These are phyloP conservation scores for Trypanosoma brucei DNA, from an alignment of 208 protist genomes.

Conservation along the genomic window DNA sequence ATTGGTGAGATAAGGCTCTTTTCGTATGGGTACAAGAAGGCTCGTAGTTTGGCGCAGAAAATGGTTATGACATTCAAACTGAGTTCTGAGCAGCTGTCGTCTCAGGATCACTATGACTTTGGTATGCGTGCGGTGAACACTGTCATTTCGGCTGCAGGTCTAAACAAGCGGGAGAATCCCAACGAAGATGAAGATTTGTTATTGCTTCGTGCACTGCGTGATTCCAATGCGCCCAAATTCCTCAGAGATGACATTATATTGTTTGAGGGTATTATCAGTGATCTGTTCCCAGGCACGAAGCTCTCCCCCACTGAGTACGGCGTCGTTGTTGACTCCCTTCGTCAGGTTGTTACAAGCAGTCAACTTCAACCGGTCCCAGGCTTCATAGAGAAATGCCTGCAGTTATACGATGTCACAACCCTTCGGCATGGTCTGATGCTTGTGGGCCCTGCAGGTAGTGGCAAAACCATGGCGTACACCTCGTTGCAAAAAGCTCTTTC, in stretches of 20 bases:
- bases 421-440: slow-evolving; percentile 98
- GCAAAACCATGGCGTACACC: slow-evolving; percentile 94
- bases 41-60: slow-evolving; percentile 92
- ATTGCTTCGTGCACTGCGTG: slow-evolving; percentile 92
- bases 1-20: slow-evolving; percentile 98
- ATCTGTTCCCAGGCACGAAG: slow-evolving; percentile 96
- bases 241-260: slow-evolving; percentile 91
- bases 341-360: slow-evolving; percentile 43
- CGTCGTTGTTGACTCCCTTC: slow-evolving; percentile 79
- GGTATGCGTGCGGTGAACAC: slow-evolving; percentile 99
- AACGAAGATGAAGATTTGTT: slow-evolving; percentile 93
- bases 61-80: slow-evolving; percentile 98
- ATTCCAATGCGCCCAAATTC: slow-evolving; percentile 99
- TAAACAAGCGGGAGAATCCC: slow-evolving; percentile 92
- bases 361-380: slow-evolving; percentile 85
- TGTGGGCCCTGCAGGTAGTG: slow-evolving; percentile 94
- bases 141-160: slow-evolving; percentile 96
- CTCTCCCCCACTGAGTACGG: slow-evolving; percentile 93
- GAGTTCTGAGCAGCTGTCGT: slow-evolving; percentile 97
- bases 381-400: slow-evolving; percentile 96
- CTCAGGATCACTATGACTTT: slow-evolving; percentile 99
- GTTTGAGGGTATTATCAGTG: slow-evolving; percentile 97
- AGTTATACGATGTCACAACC: slow-evolving; percentile 98
- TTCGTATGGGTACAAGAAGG: slow-evolving; percentile 97
- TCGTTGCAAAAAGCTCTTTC: slow-evolving; percentile 82